Evolutionary conservation across 306 rosid genomes (phyloP), one percentile per base, ranked within the genome.

Genomic region (Quercus rubra): DNA sequence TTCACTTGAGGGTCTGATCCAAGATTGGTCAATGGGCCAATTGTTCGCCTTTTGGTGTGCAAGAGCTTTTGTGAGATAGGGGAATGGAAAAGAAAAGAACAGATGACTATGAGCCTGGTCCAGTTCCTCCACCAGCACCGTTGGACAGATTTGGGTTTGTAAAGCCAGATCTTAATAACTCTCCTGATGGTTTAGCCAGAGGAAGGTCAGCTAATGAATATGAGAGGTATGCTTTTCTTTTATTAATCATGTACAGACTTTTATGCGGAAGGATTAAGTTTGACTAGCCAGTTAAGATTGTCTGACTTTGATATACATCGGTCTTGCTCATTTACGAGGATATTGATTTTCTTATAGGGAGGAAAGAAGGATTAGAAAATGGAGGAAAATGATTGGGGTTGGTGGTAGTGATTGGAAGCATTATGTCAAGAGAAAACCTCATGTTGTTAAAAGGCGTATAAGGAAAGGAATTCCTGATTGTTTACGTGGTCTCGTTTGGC

Each of bases 401-500:
- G 99, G 99, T 77, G 99, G 99, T 80, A 93, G 99, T 89, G 99
- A 95, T 75, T 93, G 99, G 99, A 95, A 95, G 83, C 91, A 91
- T 85, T 93, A 93, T 86, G 79, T 83, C 54, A 90, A 98, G 84
- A 89, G 89, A 88, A 95, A 93, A 83, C 97, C 92, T 80, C 84
- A 95, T 73, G 96, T 95, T 79, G 98, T 95, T 80, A 90, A 88
- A 87, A 87, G 99, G 86, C 97, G 99, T 27, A 93, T 95, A 81
- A 90, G 98, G 83, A 93, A 95, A 91, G 99, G 99, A 79, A 95
- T 95, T 85, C 99, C 99, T 55, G 99, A 95, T 91, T 95, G 99
- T 87, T 89, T 95, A 85, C 88, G 98, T 79, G 99, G 99, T 43
- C 96, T 93, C 56, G 99, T 95, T 43, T 95, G 99, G 99, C 99